Base-by-base conservation (phyloP, 2,329 filamentous ascomycete species). In the Alternaria consortialis region DNA sequence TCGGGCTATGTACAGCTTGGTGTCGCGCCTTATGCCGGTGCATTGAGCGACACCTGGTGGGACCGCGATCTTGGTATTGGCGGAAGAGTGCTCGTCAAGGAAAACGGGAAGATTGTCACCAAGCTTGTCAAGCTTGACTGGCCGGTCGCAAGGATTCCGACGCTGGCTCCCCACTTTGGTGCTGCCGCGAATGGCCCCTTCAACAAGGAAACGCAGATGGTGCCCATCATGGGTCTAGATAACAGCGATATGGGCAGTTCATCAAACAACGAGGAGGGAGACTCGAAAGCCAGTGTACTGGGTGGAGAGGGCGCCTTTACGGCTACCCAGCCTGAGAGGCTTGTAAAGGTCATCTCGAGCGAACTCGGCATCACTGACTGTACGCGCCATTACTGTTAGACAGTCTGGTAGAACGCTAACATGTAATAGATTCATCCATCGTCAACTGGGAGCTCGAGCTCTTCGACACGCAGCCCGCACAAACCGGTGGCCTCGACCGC, bases 391-490 rank as follows among this genome's bases (percentile, higher is more conserved):
- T 15, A n/a, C 36, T 9, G 4, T 23, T 12, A 25, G 4, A 42
- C 12, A 7, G 2, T 20, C 27, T 13, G 7, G 15, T 4, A 43
- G 11, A 31, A 23, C 15, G 9, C 40, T 34, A 2, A 40, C 58
- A 74, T 17, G 2, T 15, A 4, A n/a, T 58, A 79, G 77, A 90
- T 76, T 86, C 84, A 68, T 87, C 85, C 53, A 97, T 99, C 65
- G 83, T 97, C 58, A 96, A 95, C 82, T 99, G 95, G 95, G 95
- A 99, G 76, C 87, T 98, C 37, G 95, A 99, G 81, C 89, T 99
- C 32, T 99, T 91, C 76, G 95, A 98, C 80, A 87, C 88, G 4
- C 93, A 97, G 77, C 92, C 94, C 8, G 94, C 94, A 1, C 88
- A 90, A 40, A 86, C 93, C 17, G 90, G 92, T 67, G 95, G 95